Conservation (phyloP, 1,139 yeast genomes). For the Magnusiomyces paraingens region DNA sequence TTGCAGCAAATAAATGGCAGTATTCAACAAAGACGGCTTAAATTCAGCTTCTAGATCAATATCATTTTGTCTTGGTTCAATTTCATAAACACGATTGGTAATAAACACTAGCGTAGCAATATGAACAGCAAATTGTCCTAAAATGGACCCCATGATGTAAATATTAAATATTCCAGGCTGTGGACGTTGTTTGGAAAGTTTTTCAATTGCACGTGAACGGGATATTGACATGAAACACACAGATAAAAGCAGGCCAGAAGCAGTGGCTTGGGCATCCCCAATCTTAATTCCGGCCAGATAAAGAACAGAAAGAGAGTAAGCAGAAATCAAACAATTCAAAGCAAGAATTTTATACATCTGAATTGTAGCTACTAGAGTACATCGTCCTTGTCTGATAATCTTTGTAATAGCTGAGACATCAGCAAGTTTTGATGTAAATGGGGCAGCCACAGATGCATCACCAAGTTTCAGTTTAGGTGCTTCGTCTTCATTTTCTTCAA, state of each 20-base stretch:
- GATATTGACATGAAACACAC: conserved; percentile 95
- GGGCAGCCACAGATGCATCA: conserved; percentile 99
- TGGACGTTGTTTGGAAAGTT: conserved; percentile 89
- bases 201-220: conserved; percentile 85
- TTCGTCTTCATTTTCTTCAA: conserved; percentile 70
- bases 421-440: conserved; percentile 90
- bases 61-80: conserved; percentile 88
- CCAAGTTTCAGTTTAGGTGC: conserved; percentile 93
- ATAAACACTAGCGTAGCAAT: conserved; percentile 75
- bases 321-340: conserved; percentile 91
- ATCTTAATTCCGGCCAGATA: conserved; percentile 96
- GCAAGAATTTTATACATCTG: conserved; percentile 99
- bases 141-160: conserved; percentile 94
- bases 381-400: conserved; percentile 96
- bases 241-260: conserved; percentile 81
- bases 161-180: conserved; percentile 94
- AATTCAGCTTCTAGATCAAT: conserved; percentile 87
- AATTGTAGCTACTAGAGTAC: conserved; percentile 94
- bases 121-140: conserved; percentile 95
- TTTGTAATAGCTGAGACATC: conserved; percentile 90
- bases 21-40: conserved; percentile 82
- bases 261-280: conserved; percentile 96
- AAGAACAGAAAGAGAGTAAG: conserved; percentile 88
- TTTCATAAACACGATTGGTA: conserved; percentile 70
- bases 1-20: conserved; percentile 92